These are phyloP conservation scores for Pestalotiopsis sp. DNA, from an alignment of 2,329 filamentous ascomycete genomes.

Conservation along the genomic window DNA sequence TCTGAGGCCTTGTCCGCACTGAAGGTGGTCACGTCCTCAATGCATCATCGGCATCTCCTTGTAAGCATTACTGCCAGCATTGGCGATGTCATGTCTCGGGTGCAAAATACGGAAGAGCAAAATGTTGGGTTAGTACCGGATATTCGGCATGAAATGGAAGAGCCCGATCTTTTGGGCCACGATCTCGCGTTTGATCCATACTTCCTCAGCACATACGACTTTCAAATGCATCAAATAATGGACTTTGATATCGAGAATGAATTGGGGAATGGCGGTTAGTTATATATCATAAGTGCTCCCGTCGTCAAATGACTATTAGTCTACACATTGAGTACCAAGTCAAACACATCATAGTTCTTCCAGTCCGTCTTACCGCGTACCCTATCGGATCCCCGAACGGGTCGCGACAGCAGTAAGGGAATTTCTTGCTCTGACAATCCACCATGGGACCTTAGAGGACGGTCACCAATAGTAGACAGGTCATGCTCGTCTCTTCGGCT, in stretches of 20 bases:
- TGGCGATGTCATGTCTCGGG: not conserved
- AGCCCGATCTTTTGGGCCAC: not conserved
- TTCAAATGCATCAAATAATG: not conserved
- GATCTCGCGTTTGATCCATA: not conserved
- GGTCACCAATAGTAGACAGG: conserved; percentile 32
- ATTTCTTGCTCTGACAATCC: conserved; percentile 41
- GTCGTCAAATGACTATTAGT: not conserved
- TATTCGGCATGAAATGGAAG: not conserved
- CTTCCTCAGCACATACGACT: not conserved
- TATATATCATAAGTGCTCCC: not conserved
- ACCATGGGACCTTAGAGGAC: conserved; percentile 42
- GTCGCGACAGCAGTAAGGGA: conserved; percentile 21
- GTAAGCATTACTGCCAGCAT: conserved; percentile 15
- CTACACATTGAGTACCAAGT: not conserved
- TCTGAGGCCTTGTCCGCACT: conserved; percentile 13
- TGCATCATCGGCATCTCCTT: conserved; percentile 24
- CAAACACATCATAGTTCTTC: not conserved
- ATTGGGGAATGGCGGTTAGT: not conserved
- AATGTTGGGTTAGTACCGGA: not conserved
- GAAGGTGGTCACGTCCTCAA: conserved; percentile 11
- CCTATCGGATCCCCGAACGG: not conserved
- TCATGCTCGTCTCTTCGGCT: conserved; percentile 36
- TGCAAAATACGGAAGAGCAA: not conserved
- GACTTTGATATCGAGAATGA: not conserved
- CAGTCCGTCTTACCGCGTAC: not conserved